These are phyloP conservation scores for Candida anutae DNA, from an alignment of 1,139 yeast genomes.

Conservation along the genomic window DNA sequence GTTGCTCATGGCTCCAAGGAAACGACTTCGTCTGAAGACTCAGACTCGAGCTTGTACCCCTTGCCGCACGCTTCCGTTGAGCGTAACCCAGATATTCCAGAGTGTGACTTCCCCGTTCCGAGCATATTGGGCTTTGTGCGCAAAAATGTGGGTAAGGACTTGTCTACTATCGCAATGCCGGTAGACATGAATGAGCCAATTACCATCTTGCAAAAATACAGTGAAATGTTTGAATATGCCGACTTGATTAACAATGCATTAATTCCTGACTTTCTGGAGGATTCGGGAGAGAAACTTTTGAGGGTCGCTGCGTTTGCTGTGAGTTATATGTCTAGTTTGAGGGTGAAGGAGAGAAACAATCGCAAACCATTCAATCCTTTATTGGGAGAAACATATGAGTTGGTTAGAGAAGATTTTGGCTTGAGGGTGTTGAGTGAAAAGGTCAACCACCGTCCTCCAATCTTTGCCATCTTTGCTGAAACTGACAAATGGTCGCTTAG, in stretches of 20 bases:
- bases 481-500: slow-evolving; percentile 67
- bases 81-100: slow-evolving; percentile 56
- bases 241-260: slow-evolving; percentile 58
- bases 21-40: slow-evolving; percentile 1
- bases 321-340: slow-evolving; percentile 58
- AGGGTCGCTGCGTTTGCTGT: slow-evolving; percentile 79
- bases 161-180: slow-evolving; percentile 86
- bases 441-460: slow-evolving; percentile 74
- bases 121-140: slow-evolving; percentile 71
- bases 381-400: slow-evolving; percentile 79
- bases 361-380: slow-evolving; percentile 93
- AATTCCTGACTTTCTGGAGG: slow-evolving; percentile 24
- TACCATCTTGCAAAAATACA: slow-evolving; percentile 67
- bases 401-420: slow-evolving; percentile 71
- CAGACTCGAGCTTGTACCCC: slow-evolving; percentile 44
- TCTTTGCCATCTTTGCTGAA: slow-evolving; percentile 75
- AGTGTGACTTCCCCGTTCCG: slow-evolving; percentile 66
- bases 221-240: slow-evolving; percentile 76
- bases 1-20: slow-evolving; percentile 1
- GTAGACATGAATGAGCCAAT: slow-evolving; percentile 91
- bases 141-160: slow-evolving; percentile 87
- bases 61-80: slow-evolving; percentile 44
- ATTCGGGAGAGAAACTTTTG: slow-evolving; percentile 53
- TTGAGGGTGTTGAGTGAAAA: slow-evolving; percentile 69
- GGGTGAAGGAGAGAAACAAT: slow-evolving; percentile 66